phyloP scores from a whole-genome alignment of 192 early-diverging fungal genomes.

The Backusella australiensis region DNA sequence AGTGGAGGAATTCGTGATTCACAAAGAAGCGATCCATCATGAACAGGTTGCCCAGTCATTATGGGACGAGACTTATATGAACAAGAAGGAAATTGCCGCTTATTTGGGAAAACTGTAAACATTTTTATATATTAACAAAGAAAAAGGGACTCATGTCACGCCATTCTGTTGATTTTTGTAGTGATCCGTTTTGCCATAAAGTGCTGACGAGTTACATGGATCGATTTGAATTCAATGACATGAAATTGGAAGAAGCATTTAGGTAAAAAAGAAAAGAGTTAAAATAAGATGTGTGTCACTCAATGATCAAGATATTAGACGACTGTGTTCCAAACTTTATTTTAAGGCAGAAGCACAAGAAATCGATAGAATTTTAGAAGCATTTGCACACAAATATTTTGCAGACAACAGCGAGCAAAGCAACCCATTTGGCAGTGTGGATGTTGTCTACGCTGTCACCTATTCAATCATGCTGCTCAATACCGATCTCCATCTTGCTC shows the following conservation, averaged over 20 bases:
- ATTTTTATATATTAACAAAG: not conserved
- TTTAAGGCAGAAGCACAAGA: conserved; percentile 92
- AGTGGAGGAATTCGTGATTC: not conserved
- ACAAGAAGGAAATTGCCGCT: conserved; percentile 6
- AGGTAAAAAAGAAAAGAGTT: conserved; percentile 8
- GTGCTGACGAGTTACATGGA: conserved; percentile 24
- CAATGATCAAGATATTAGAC: conserved; percentile 25
- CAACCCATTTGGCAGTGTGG: conserved; percentile 26
- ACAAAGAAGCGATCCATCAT: not conserved
- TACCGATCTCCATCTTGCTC: conserved; percentile 88
- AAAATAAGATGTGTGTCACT: not conserved
- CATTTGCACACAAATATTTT: conserved; percentile 77
- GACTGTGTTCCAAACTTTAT: conserved; percentile 71
- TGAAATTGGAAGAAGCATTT: conserved; percentile 26
- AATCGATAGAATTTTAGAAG: conserved; percentile 84
- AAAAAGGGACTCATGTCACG: not conserved
- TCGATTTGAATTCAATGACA: conserved; percentile 24
- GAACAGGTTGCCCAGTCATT: not conserved
- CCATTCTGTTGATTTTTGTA: not conserved
- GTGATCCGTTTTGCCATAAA: conserved; percentile 18
- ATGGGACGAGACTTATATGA: conserved; percentile 11
- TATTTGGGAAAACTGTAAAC: conserved; percentile 25
- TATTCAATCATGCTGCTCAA: conserved; percentile 88
- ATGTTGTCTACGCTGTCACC: conserved; percentile 81
- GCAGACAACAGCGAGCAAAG: conserved; percentile 1